Base-by-base conservation (phyloP, 208 protist genomes). In the Herpetomonas samuelpessoai region DNA sequence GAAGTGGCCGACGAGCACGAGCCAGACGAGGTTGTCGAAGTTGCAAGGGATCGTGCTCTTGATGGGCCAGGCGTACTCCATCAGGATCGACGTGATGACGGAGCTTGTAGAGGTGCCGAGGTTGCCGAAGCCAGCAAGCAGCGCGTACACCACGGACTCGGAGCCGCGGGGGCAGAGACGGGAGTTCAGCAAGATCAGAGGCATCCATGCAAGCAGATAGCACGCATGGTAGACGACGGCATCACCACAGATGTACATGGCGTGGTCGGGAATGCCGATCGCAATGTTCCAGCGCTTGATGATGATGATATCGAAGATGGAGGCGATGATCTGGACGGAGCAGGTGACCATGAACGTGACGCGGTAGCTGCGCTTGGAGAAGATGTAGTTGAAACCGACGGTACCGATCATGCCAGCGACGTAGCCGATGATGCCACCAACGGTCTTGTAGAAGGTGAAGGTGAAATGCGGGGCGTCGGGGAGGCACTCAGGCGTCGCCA, bases 121-220 rank as follows among this genome's bases (percentile, higher is more conserved):
- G 58, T 86, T 81, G 19, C 81, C 58, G 44, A 88, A 86, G 10
- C 86, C 85, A 4, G 75, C 86, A 12, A 96, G 65, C 10, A 93
- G 63, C 12, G 90, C 81, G 25, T 83, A 86, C 47, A 90, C 77
- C 65, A 89, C 93, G 22, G 69, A 64, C 68, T 96, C 89, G 24
- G 83, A 74, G 0, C 83, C 86, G n/a, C 78, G 76, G n/a, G 91
- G 87, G 52, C 85, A 92, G 16, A 96, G 65, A 30, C 84, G 87
- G 3, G 83, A 84, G 58, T 88, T 85, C 29, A 96, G 71, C 46
- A 96, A 64, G 14, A 89, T 59, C 47, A 52, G 62, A 18, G 91
- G 84, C 83, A 94, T 93, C 35, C 62, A 80, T n/a, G 83, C 49
- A 2, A 96, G 57, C 72, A 83, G 76, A 29, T 77, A 76, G n/a